Evolutionary conservation across 371 early-diverging fungal species (phyloP).

Genomic region (Nosema muscidifuracis): DNA sequence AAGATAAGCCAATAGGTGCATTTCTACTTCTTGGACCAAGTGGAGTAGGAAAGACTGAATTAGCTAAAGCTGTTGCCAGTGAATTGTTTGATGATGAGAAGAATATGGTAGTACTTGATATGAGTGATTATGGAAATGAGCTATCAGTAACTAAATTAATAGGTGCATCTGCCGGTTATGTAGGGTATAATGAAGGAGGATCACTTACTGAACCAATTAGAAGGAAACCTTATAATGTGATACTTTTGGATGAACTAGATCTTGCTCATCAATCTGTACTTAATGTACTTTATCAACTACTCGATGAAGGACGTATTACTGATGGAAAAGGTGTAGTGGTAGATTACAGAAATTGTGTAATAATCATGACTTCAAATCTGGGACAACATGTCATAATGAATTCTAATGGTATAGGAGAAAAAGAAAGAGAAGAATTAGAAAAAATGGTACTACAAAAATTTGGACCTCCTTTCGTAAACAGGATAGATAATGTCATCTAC

Average conservation of each 20-base stretch:
- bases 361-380: conserved; percentile 74
- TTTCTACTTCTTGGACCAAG: conserved; percentile 84
- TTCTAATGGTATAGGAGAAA: conserved; percentile 24
- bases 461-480: conserved; percentile 74
- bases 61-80: conserved; percentile 76
- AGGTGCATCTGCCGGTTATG: conserved; percentile 80
- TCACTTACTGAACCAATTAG: conserved; percentile 78
- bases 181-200: conserved; percentile 75
- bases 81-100: conserved; percentile 76
- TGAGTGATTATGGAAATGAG: conserved; percentile 79
- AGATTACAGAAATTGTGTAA: conserved; percentile 71
- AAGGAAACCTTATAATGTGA: conserved; percentile 75
- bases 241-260: conserved; percentile 81
- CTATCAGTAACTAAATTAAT: conserved; percentile 74
- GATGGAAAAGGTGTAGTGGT: conserved; percentile 71
- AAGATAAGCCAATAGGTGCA: conserved; percentile 73
- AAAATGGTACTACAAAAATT: conserved; percentile 69
- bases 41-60: conserved; percentile 80
- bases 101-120: conserved; percentile 76
- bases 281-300: conserved; percentile 72
- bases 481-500: conserved; percentile 72
- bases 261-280: conserved; percentile 75
- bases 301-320: conserved; percentile 76
- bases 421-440: conserved; percentile 65
- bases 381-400: conserved; percentile 65